These are phyloP conservation scores for Podaxis sp. DNA, from an alignment of 768 basidiomycete species.

Conservation along the genomic window DNA sequence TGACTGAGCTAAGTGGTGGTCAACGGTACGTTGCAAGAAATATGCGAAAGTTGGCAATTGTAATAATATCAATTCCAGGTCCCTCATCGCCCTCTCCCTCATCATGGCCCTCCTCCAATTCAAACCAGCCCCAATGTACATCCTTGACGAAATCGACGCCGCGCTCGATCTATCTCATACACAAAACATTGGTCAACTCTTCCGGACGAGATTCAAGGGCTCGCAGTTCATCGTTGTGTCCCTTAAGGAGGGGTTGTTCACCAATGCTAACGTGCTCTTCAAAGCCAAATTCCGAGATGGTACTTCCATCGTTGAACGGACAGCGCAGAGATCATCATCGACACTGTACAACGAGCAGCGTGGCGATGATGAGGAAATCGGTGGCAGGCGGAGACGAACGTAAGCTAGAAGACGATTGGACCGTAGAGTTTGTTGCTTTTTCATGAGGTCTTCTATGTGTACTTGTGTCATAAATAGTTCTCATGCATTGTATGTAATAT, in stretches of 20 bases:
- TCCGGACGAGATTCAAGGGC: conserved; percentile 95
- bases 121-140: conserved; percentile 99
- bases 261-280: conserved; percentile 96
- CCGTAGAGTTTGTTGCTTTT: too few relatives aligned
- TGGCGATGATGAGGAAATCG: conserved; percentile 24
- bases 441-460: conserved; percentile 14
- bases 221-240: conserved; percentile 98
- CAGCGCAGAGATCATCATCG: conserved; percentile 65
- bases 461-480: conserved; percentile 24
- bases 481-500: too few relatives aligned
- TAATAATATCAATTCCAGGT: conserved; percentile 45
- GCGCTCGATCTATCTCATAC: conserved; percentile 95
- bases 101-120: conserved; percentile 99
- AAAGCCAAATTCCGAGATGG: conserved; percentile 91
- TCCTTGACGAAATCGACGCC: conserved; percentile 98
- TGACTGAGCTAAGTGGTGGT: conserved; percentile 96
- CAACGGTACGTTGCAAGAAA: conserved; percentile 64
- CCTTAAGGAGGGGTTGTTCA: conserved; percentile 95
- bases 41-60: not conserved
- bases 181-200: conserved; percentile 97
- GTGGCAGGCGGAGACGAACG: conserved; percentile 28
- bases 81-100: conserved; percentile 93
- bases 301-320: conserved; percentile 86
- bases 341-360: conserved; percentile 36
- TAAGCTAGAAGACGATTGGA: too few relatives aligned